These are phyloP conservation scores for Aspergillus sp. DNA, from an alignment of 2,329 filamentous ascomycete genomes.

Conservation along the genomic window DNA sequence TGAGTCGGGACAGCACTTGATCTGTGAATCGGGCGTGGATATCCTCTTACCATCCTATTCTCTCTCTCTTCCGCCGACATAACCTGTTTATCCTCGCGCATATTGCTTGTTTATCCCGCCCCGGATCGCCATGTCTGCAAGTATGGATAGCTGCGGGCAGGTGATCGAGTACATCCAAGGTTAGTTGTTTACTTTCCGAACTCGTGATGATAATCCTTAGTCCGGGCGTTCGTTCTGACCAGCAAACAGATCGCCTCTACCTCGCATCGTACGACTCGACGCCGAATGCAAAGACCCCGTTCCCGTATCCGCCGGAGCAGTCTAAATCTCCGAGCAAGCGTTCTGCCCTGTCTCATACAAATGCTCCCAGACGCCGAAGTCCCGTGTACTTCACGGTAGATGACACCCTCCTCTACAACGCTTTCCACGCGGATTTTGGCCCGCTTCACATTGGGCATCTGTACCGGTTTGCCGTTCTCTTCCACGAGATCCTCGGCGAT, in stretches of 20 bases:
- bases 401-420: slow-evolving; percentile 87
- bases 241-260: slow-evolving; percentile 71
- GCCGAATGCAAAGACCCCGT: slow-evolving; percentile 71
- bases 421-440: slow-evolving; percentile 97
- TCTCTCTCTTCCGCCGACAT: too few relatives aligned
- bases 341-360: slow-evolving; percentile 56
- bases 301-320: slow-evolving; percentile 62
- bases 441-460: slow-evolving; percentile 94
- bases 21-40: slow-evolving; percentile 7
- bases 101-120: neutral
- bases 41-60: slow-evolving; percentile 7
- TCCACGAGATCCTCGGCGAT: slow-evolving; percentile 89
- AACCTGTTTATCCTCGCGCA: neutral
- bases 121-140: slow-evolving; percentile 36
- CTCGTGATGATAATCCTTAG: slow-evolving; percentile 25
- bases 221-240: neutral
- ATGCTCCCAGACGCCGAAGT: slow-evolving; percentile 44
- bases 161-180: slow-evolving; percentile 95
- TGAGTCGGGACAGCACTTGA: slow-evolving; percentile 5
- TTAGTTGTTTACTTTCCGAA: slow-evolving; percentile 38
- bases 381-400: slow-evolving; percentile 96
- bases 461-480: slow-evolving; percentile 89
- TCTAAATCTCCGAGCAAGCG: slow-evolving; percentile 65
- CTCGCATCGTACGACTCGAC: slow-evolving; percentile 81
- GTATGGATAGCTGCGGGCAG: slow-evolving; percentile 63